Conservation (phyloP, 2,329 filamentous ascomycete genomes). For the Aspergillus sp. region DNA sequence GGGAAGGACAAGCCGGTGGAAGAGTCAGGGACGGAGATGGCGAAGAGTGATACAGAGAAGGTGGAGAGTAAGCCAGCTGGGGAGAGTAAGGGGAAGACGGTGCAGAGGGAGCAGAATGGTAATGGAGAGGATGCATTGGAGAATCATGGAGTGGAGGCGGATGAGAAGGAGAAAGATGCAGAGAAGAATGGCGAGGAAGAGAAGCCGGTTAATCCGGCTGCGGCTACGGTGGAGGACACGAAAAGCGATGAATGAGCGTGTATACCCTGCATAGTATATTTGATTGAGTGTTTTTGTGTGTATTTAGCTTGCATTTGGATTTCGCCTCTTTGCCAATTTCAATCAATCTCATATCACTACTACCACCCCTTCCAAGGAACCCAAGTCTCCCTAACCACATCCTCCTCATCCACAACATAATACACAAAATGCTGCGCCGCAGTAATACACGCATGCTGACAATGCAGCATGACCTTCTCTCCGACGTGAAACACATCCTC, state of each 20-base stretch:
- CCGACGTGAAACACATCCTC: conserved; percentile 58
- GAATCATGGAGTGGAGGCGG: neutral
- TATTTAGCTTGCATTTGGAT: neutral
- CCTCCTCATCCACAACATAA: conserved; percentile 63
- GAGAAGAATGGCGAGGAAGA: neutral
- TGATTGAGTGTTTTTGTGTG: neutral
- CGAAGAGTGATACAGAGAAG: conserved; percentile 25
- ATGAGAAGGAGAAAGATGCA: neutral
- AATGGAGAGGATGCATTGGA: neutral
- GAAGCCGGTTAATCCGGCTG: neutral
- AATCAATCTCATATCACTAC: neutral
- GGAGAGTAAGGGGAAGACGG: conserved; percentile 26
- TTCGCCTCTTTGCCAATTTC: neutral
- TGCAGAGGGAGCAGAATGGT: conserved; percentile 16
- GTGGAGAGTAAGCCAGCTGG: conserved; percentile 3
- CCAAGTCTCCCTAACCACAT: conserved; percentile 29
- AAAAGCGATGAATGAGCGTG: neutral
- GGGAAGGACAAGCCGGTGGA: conserved; percentile 20
- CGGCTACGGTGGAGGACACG: conserved; percentile 2
- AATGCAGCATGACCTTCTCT: conserved; percentile 70
- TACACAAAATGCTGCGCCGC: conserved; percentile 71
- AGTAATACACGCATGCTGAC: conserved; percentile 79
- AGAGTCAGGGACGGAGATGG: conserved; percentile 28
- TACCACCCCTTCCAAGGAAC: conserved; percentile 33
- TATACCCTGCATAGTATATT: conserved; percentile 1